A percentile compares a stretch with the other conserved stretches of the same genome.
Evolutionary conservation across 768 basidiomycete genomes (phyloP).

Genomic region (Asterophora parasitica): DNA sequence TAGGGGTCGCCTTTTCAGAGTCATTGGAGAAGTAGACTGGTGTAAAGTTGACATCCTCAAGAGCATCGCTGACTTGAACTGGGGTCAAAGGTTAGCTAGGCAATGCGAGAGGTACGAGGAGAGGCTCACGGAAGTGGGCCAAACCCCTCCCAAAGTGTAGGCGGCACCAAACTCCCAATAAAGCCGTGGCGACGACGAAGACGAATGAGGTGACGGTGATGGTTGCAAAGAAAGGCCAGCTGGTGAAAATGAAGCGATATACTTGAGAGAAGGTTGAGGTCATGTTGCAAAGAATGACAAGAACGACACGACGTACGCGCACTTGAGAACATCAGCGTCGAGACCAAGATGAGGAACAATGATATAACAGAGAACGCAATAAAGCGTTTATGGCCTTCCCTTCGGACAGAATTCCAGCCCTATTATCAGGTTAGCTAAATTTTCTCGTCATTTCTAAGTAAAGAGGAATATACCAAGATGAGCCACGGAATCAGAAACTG

Average conservation of each 20-base stretch:
- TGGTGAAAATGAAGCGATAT: constrained; percentile 37
- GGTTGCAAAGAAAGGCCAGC: constrained; percentile 46
- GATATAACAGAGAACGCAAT: constrained; percentile 35
- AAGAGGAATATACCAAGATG: constrained; percentile 32
- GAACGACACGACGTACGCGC: constrained; percentile 27
- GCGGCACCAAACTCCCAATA: constrained; percentile 44
- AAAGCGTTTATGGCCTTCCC: constrained; percentile 37
- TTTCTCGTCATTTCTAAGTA: neutral
- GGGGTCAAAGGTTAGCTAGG: neutral
- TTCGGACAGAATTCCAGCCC: constrained; percentile 47
- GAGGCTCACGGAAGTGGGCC: constrained; percentile 43
- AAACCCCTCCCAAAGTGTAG: constrained; percentile 52
- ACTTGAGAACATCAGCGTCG: constrained; percentile 39
- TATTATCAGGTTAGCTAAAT: constrained; percentile 16
- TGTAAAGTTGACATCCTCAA: constrained; percentile 40
- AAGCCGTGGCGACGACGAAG: constrained; percentile 35
- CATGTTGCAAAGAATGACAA: neutral
- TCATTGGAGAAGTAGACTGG: constrained; percentile 35
- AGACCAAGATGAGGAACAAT: constrained; percentile 31
- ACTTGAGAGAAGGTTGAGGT: constrained; percentile 22
- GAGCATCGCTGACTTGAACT: constrained; percentile 37
- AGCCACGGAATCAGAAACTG: constrained; percentile 47
- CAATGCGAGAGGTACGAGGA: neutral
- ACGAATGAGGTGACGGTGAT: constrained; percentile 39
- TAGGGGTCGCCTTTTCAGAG: constrained; percentile 15